Base-by-base conservation (phyloP, 108 stramenopile genomes). In the Skeletonema grethae region DNA sequence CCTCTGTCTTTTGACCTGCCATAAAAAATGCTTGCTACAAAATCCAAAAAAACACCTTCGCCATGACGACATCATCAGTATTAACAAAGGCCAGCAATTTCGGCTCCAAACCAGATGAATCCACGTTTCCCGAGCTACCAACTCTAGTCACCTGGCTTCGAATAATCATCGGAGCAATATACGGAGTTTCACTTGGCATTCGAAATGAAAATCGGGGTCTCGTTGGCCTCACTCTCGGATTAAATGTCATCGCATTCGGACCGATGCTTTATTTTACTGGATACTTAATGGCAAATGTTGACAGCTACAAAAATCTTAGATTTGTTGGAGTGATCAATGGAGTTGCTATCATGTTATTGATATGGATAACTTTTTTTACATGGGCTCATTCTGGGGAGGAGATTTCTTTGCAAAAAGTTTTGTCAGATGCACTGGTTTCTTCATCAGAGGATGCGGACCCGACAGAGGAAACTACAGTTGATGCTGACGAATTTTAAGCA, bases 301-400 rank as follows among this genome's bases (percentile, higher is more conserved):
- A 88, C 45, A 68, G 66, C 13, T 93, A 86, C 63, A 80, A 69
- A 59, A 78, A 84, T 24, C 41, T 90, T 9, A 57, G 75, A 10
- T 89, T 90, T 76, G 77, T 71, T 4, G 91, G 91, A 5, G 65
- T 87, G 0, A 18, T 77, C 50, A 84, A 89, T 48, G 87, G 80
- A 15, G 53, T 90, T 39, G 88, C 88, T 0, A 68, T 90, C 43
- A 65, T 81, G 65, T 16, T 90, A 36, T 48, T 93, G 32, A 80
- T 89, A 45, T 93, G 92, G 92, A 89, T 82, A 25, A 72, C 73
- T 15, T 45, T 87, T 2, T 89, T 83, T 65, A 90, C 92, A 9
- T 38, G 11, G 25, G 13, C 60, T 7, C 80, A 88, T 63, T 70
- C 41, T 24, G 74, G 71, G 24, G 87, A 88, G 24, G 87, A 88